These are phyloP conservation scores for Hypericum perforatum DNA, from an alignment of 345 rosid genomes.

Conservation along the genomic window DNA sequence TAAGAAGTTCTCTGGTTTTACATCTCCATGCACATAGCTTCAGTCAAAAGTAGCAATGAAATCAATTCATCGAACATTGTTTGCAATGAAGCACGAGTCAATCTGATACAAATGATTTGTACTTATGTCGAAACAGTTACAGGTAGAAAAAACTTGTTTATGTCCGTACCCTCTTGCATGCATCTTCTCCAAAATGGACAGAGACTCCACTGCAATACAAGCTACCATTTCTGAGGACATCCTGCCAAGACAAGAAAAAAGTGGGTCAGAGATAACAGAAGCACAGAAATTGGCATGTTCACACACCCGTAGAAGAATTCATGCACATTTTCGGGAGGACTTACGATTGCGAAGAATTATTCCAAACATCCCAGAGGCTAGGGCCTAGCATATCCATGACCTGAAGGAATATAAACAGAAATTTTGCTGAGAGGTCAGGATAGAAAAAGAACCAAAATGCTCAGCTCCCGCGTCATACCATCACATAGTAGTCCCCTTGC, in stretches of 20 bases:
- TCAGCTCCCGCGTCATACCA: constrained; percentile 17
- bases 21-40: constrained; percentile 32
- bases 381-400: constrained; percentile 31
- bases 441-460: constrained; percentile 10
- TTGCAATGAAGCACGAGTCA: background rate
- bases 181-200: constrained; percentile 29
- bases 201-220: constrained; percentile 27
- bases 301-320: background rate
- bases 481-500: constrained; percentile 25
- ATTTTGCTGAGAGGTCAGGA: constrained; percentile 12
- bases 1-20: constrained; percentile 30
- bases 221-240: constrained; percentile 30
- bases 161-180: constrained; percentile 22
- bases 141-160: background rate
- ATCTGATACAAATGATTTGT: background rate
- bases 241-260: constrained; percentile 7
- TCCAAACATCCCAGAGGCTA: constrained; percentile 33
- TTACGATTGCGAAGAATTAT: constrained; percentile 23
- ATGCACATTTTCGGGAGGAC: background rate
- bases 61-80: background rate
- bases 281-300: background rate
- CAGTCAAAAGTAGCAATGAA: background rate
- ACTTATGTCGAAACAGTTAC: background rate
- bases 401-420: constrained; percentile 11
- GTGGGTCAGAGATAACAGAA: background rate